Base-by-base conservation (phyloP, 1,284 basidiomycete genomes). In the Irpex lacteus region DNA sequence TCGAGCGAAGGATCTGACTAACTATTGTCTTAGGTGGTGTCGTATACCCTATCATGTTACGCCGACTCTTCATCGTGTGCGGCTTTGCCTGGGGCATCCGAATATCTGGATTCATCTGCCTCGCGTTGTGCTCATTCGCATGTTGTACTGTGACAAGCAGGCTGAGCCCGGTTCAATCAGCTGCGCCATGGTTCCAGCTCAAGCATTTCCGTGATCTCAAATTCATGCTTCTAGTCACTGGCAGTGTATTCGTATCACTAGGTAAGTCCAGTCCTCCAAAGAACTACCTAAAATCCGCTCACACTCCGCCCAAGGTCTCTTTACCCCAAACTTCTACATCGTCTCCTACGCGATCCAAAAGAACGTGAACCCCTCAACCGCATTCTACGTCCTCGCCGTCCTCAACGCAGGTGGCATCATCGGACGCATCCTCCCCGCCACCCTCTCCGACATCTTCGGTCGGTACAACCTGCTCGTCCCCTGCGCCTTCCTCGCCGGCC, bases 31-130 rank as follows among this genome's bases (percentile, higher is more conserved):
- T 38, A 86, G 89, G 89, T 26, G 89, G 89, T 5, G 85, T 90
- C 3, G 75, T 89, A 7, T 90, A 85, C 67, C 88, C 89, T 0
- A 83, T 91, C 63, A 79, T 89, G 75, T 79, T 90, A 32, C 84
- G 85, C 65, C 77, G 76, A 26, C 81, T 90, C 11, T 88, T 90
- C 70, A 66, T 73, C 44, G 63, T 66, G 32, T 71, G 87, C 40
- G 88, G 87, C 0, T 91, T 89, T 70, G 82, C 77, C 7, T 89
- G 87, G 87, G 80, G 82, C 0, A 81, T 89, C 21, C 74, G 78
- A 26, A 75, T 76, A 34, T 68, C 74, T 1, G 77, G 73, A 0
- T 78, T 78, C 60, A 65, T 77, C 52, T 70, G 69, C 7, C 69
- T 78, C 13, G 71, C 67, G 2, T 68, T 76, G 47, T 74, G 76